These are phyloP conservation scores for Fomitopsis pulvina DNA, from an alignment of 768 basidiomycete genomes.

Conservation along the genomic window DNA sequence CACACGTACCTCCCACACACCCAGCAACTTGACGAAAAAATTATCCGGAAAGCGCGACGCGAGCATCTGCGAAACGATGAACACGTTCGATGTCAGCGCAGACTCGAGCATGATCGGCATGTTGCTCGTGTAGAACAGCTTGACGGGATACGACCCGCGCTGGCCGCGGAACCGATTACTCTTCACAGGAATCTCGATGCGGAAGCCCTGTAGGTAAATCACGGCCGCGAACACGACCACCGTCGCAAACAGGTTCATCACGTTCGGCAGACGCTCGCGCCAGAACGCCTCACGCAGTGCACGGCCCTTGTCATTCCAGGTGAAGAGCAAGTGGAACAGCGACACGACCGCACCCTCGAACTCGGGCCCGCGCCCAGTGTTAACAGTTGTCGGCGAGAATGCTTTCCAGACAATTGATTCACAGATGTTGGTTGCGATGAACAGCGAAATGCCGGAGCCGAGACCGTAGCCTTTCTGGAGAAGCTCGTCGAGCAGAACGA, in stretches of 20 bases:
- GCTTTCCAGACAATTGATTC: conserved; percentile 99
- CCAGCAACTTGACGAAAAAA: conserved; percentile 82
- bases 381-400: conserved; percentile 95
- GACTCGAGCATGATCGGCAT: conserved; percentile 99
- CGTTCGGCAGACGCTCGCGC: conserved; percentile 92
- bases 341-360: conserved; percentile 97
- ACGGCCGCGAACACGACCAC: conserved; percentile 88
- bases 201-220: conserved; percentile 98
- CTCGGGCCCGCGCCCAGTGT: conserved; percentile 96
- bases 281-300: conserved; percentile 98
- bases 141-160: conserved; percentile 91
- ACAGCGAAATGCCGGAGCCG: conserved; percentile 96
- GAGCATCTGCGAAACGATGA: conserved; percentile 96
- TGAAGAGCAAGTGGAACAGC: conserved; percentile 95
- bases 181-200: conserved; percentile 98
- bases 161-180: conserved; percentile 95
- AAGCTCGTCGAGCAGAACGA: conserved; percentile 96
- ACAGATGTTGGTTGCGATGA: conserved; percentile 99
- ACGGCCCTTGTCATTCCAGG: conserved; percentile 97
- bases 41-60: conserved; percentile 86
- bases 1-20: conserved; percentile 89
- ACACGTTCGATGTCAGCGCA: conserved; percentile 89
- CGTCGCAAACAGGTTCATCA: conserved; percentile 96
- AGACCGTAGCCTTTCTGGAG: conserved; percentile 99
- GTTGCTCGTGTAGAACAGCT: conserved; percentile 98